Base-by-base conservation (phyloP, 2,329 filamentous ascomycete species). In the Monosporascus ibericus region DNA sequence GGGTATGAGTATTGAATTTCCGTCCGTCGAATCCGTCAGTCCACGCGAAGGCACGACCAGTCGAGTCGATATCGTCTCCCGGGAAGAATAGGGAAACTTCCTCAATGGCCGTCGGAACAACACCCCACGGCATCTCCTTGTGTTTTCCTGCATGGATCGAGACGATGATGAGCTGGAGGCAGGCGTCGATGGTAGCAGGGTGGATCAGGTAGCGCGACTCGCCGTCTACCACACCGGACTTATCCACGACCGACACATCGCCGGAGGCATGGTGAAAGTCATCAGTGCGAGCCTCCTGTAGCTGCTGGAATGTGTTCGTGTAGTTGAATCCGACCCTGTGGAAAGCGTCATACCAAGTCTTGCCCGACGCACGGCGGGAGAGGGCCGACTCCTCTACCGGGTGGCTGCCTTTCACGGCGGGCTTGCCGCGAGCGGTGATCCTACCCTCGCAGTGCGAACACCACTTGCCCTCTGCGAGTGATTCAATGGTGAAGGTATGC, bases 181-280 rank as follows among this genome's bases (percentile, higher is more conserved):
- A 56, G 25, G 55, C 55, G 47, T 72, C 68, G 27, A 71, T 57
- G 46, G 65, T 65, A 4, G 61, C 58, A 0, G 69, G 69, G 44
- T 72, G 69, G 30, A 70, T 54, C 22, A 64, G 55, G 25, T 69
- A 59, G 1, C 62, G 58, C 8, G 61, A 63, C 50, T 70, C 66
- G 20, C 53, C 30, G 24, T 34, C 34, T 17, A 54, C 57, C 8
- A 47, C 14, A 6, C 50, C 52, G n/a, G 48, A 54, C 14, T 22
- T 47, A 15, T 52, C 22, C 11, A 40, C 24, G 6, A 59, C 34
- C 17, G 44, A 40, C 7, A 57, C 38, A 14, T 48, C 49, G 5
- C 52, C 51, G 6, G 52, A 42, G n/a, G 60, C 51, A 3, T 51
- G 40, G 3, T 46, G 52, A 4, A 54, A 51, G 9, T 52, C 52